Base-by-base conservation (phyloP, 768 basidiomycete genomes). In the Boletus insuetus region DNA sequence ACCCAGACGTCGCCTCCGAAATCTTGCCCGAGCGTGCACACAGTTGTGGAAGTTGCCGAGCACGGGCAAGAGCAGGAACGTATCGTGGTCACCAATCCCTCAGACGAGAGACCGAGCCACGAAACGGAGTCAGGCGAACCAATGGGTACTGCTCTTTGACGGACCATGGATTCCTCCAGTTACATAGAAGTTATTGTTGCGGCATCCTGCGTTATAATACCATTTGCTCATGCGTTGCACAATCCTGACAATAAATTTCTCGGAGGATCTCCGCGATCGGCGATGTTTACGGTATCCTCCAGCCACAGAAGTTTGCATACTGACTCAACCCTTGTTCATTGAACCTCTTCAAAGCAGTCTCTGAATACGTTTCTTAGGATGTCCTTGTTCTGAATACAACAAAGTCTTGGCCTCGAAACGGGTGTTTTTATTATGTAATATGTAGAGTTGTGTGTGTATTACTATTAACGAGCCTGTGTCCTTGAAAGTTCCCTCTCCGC, bases 121-220 rank as follows among this genome's bases (percentile, higher is more conserved):
- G 69, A 62, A 51, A 31, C 45, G 26, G 58, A 52, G 41, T 6
- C 49, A 20, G 54, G 56, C n/a, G 64, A 61, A 46, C 52, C 54
- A 53, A 58, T 68, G 50, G 70, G 70, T 31, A 65, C 72, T 10
- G 72, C 71, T 35, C 60, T 69, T 45, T 71, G 61, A 73, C 47
- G 37, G n/a, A 17, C 16, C 17, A 19, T 49, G 9, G 42, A 14
- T 37, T 24, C 24, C 24, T 24, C 24, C 24, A 35, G 34, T 12
- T 35, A 35, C 34, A 35, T 35, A 14, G 14, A 29, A 35, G 24
- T 44, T n/a, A 20, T 40, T 19, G 51, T 45, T 29, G 29, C 29
- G 2, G 8, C 29, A 29, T 29, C 29, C 29, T 29, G 29, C 20
- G 31, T n/a, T 20, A 31, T 17, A 9, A 48, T 48, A 46, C 32